Percentiles rank a stretch among this genome's conserved stretches.
Conservation (phyloP, 2,329 filamentous ascomycete species). For the Blastomyces silverae region DNA sequence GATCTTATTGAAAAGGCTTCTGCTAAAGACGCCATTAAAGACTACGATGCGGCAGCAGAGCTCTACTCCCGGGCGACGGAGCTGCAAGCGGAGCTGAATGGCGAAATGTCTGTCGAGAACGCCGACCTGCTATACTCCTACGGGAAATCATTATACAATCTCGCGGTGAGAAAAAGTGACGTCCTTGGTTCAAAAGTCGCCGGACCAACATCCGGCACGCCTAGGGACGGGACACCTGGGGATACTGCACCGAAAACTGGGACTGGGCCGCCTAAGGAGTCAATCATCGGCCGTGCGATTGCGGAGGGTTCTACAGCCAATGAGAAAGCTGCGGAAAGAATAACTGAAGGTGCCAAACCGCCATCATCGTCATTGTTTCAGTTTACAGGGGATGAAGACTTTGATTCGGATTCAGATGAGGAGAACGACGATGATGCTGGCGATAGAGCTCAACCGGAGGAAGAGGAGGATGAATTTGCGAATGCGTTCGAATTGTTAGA, state of each 20-base stretch:
- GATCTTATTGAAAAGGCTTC: conserved; percentile 75
- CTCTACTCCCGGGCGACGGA: conserved; percentile 83
- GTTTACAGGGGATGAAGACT: conserved; percentile 91
- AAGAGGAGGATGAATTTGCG: conserved; percentile 58
- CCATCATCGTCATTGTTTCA: conserved; percentile 62
- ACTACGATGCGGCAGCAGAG: conserved; percentile 79
- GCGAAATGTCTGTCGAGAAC: conserved; percentile 83
- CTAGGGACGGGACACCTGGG: conserved; percentile 38
- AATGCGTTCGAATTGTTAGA: conserved; percentile 60
- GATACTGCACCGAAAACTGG: background rate
- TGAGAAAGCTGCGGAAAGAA: conserved; percentile 11
- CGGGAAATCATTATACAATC: conserved; percentile 85
- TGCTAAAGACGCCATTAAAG: conserved; percentile 80
- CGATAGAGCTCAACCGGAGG: conserved; percentile 48
- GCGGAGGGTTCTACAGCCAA: conserved; percentile 22
- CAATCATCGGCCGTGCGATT: conserved; percentile 27
- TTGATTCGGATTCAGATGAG: conserved; percentile 67
- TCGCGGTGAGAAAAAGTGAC: conserved; percentile 89
- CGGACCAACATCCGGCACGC: conserved; percentile 51
- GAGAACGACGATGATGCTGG: conserved; percentile 46
- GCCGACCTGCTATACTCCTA: conserved; percentile 93
- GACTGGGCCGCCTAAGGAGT: background rate
- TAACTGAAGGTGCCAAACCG: conserved; percentile 20
- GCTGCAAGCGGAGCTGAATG: conserved; percentile 83
- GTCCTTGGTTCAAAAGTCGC: conserved; percentile 78